Evolutionary conservation across 441 rosid genomes (phyloP).

Genomic region (Metrosideros polymorpha): DNA sequence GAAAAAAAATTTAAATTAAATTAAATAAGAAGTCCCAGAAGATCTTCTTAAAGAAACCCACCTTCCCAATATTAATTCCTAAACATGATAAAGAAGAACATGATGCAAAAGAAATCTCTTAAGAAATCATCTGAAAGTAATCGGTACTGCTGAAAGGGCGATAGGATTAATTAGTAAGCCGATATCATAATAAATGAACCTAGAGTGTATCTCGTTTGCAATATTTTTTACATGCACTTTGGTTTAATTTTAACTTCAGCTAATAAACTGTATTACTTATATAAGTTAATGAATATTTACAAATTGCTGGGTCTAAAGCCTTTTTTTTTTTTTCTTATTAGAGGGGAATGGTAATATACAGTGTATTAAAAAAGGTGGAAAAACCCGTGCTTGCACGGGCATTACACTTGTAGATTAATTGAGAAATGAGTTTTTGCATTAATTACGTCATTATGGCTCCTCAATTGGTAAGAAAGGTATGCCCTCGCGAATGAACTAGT

Average conservation of each 20-base stretch:
- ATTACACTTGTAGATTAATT: not conserved
- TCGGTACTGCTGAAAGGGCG: no score
- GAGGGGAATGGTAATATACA: not conserved
- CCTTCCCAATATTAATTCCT: not conserved
- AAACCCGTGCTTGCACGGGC: not conserved
- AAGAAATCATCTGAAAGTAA: not conserved
- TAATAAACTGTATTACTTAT: not conserved
- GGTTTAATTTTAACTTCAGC: not conserved
- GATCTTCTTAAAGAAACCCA: not conserved
- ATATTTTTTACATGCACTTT: not conserved
- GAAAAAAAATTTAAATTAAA: no score
- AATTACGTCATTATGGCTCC: not conserved
- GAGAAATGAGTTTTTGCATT: not conserved
- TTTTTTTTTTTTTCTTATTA: not conserved
- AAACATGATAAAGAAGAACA: not conserved
- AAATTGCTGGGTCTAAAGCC: not conserved
- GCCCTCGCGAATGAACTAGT: not conserved
- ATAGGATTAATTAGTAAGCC: not conserved
- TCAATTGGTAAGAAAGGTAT: not conserved
- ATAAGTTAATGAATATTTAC: not conserved
- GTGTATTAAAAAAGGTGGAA: not conserved
- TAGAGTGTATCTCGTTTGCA: not conserved
- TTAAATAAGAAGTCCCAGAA: not conserved
- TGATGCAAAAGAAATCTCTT: not conserved
- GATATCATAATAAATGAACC: not conserved